phyloP scores from a whole-genome alignment of 495 filamentous ascomycete genomes.

The Cladorrhinum samala region DNA sequence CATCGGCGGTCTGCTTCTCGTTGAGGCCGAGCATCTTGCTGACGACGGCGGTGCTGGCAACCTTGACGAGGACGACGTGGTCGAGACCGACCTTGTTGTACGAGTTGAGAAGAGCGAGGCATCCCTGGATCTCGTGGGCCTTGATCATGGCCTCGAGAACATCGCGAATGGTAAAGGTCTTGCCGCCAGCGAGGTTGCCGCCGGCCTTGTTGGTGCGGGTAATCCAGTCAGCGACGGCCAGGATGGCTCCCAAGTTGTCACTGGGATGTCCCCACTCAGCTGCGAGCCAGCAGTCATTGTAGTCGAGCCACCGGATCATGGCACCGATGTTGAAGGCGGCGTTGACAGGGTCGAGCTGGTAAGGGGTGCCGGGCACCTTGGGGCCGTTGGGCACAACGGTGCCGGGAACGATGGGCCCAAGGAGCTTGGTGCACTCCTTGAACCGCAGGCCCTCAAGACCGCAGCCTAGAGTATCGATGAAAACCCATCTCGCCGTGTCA shows the following conservation, averaged over 20 bases:
- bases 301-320: constrained; percentile 98
- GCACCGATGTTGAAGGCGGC: constrained; percentile 98
- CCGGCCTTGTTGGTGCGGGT: constrained; percentile 92
- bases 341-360: constrained; percentile 90
- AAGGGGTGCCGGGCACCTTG: constrained; percentile 84
- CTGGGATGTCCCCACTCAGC: constrained; percentile 94
- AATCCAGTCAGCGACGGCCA: constrained; percentile 95
- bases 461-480: constrained; percentile 94
- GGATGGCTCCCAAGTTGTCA: constrained; percentile 55
- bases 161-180: constrained; percentile 78
- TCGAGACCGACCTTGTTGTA: constrained; percentile 98
- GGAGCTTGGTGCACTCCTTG: constrained; percentile 88
- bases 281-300: constrained; percentile 99
- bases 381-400: constrained; percentile 91
- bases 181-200: constrained; percentile 78
- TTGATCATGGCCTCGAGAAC: constrained; percentile 98
- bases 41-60: constrained; percentile 89
- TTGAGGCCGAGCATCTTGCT: constrained; percentile 86
- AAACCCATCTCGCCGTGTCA: constrained; percentile 83
- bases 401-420: constrained; percentile 88
- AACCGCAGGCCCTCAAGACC: constrained; percentile 93
- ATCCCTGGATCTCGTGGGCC: constrained; percentile 98
- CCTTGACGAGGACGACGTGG: constrained; percentile 96
- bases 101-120: constrained; percentile 91
- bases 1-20: constrained; percentile 88